A percentile compares a stretch with the other conserved stretches of the same genome.
phyloP scores from a whole-genome alignment of 139 green algal genomes.

The Asterochloris erici region DNA sequence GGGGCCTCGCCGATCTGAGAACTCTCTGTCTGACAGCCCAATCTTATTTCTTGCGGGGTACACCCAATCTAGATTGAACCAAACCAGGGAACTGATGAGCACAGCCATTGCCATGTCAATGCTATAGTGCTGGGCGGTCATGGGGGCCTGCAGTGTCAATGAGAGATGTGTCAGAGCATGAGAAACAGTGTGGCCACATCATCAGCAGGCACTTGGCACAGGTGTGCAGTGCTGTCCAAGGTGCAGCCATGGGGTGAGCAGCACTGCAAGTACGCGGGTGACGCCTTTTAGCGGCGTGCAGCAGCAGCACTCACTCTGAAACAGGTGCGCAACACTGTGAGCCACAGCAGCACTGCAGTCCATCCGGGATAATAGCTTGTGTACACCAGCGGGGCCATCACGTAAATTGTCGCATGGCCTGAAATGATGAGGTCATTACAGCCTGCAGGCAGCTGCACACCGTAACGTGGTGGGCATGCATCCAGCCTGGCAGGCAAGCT shows the following conservation, averaged over 20 bases:
- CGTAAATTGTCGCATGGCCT: conserved; percentile 52
- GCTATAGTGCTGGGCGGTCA: conserved; percentile 56
- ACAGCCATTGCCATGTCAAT: conserved; percentile 84
- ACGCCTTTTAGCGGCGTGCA: not conserved
- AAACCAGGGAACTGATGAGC: conserved; percentile 66
- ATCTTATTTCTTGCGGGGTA: conserved; percentile 34
- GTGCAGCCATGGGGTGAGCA: not conserved
- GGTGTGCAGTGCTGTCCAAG: not conserved
- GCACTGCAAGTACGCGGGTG: not conserved
- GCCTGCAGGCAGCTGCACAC: conserved; percentile 20
- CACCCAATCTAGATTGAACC: conserved; percentile 57
- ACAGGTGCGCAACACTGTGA: conserved; percentile 42
- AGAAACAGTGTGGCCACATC: not conserved
- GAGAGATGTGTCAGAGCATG: not conserved
- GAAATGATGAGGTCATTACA: conserved; percentile 80
- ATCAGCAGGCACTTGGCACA: not conserved
- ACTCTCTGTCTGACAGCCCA: conserved; percentile 5
- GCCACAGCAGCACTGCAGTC: conserved; percentile 44
- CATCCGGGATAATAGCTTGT: conserved; percentile 53
- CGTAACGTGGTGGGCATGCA: not conserved
- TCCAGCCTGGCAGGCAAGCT: not conserved
- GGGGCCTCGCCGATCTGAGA: conserved; percentile 19
- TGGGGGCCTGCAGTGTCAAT: conserved; percentile 7
- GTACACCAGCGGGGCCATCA: conserved; percentile 51
- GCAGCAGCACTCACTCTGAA: conserved; percentile 31